phyloP scores from a whole-genome alignment of 129 eudicot genomes.

The Dittrichia graveolens region DNA sequence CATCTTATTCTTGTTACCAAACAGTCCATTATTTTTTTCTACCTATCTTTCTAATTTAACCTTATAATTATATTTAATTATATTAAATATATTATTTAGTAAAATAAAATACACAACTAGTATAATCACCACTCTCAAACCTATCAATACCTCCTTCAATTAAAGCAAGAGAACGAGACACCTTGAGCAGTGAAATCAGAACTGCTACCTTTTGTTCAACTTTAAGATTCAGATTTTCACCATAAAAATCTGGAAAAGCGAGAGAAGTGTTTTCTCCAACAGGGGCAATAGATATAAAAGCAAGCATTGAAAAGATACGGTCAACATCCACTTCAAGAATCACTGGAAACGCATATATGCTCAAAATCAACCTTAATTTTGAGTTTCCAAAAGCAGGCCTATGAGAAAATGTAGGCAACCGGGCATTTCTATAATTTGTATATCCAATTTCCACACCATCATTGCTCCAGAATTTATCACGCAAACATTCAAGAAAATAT shows the following conservation, averaged over 20 bases:
- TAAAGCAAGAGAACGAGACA: conserved; percentile 83
- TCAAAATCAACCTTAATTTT: conserved; percentile 81
- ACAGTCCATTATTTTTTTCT: too few species aligned
- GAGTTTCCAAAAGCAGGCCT: conserved; percentile 84
- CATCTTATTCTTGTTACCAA: too few species aligned
- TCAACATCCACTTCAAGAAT: conserved; percentile 87
- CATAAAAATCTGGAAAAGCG: conserved; percentile 38
- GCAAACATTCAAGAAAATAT: conserved; percentile 89
- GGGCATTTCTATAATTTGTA: conserved; percentile 55
- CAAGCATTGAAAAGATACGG: conserved; percentile 77
- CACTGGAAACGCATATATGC: conserved; percentile 86
- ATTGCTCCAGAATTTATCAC: conserved; percentile 84
- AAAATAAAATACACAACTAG: conserved; percentile 55
- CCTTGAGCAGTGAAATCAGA: conserved; percentile 87
- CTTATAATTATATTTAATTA: too few species aligned
- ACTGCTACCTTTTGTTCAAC: conserved; percentile 84
- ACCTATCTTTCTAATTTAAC: too few species aligned
- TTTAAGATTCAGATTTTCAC: conserved; percentile 42
- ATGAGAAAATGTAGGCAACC: conserved; percentile 68
- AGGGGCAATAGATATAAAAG: conserved; percentile 53
- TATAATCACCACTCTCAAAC: conserved; percentile 46
- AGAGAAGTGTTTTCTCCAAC: conserved; percentile 46
- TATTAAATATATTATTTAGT: too few species aligned
- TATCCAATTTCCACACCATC: conserved; percentile 81
- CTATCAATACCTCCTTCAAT: conserved; percentile 93